phyloP scores from a whole-genome alignment of 352 stramenopile genomes.

The Phytophthora hybrid region DNA sequence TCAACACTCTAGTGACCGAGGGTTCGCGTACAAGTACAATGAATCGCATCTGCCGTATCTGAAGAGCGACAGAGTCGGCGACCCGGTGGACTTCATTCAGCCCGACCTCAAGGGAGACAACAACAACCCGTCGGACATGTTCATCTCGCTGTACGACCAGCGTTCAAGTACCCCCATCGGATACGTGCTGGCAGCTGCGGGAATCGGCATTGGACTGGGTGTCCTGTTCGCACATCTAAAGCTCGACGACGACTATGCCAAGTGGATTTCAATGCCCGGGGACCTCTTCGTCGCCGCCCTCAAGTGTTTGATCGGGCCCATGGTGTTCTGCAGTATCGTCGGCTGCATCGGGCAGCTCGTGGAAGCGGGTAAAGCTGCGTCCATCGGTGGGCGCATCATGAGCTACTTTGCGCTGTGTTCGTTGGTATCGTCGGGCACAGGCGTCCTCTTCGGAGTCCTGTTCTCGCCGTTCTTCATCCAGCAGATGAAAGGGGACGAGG shows the following conservation, averaged over 20 bases:
- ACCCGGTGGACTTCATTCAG: slow-evolving; percentile 1
- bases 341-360: slow-evolving; percentile 67
- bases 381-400: slow-evolving; percentile 62
- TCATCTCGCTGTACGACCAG: slow-evolving; percentile 58
- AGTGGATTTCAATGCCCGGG: slow-evolving; percentile 67
- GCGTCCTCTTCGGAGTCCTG: slow-evolving; percentile 47
- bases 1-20: slow-evolving; percentile 20
- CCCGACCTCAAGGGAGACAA: slow-evolving; percentile 21
- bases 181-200: slow-evolving; percentile 49
- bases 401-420: slow-evolving; percentile 54
- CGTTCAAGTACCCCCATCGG: slow-evolving; percentile 44
- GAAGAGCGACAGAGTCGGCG: slow-evolving; percentile 28
- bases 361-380: slow-evolving; percentile 56
- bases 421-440: slow-evolving; percentile 53
- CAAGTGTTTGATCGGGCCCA: slow-evolving; percentile 70
- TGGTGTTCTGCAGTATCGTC: slow-evolving; percentile 77
- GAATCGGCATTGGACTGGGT: slow-evolving; percentile 54
- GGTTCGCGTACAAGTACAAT: slow-evolving; percentile 27
- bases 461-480: slow-evolving; percentile 47
- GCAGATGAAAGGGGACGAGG: slow-evolving; percentile 43
- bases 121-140: slow-evolving; percentile 44
- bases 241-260: slow-evolving; percentile 34
- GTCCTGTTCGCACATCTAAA: slow-evolving; percentile 49
- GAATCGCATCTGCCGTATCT: slow-evolving; percentile 33
- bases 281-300: slow-evolving; percentile 69